Evolutionary conservation across 2,329 filamentous ascomycete species (phyloP).

Genomic region (Ophioceras dolichostomum): DNA sequence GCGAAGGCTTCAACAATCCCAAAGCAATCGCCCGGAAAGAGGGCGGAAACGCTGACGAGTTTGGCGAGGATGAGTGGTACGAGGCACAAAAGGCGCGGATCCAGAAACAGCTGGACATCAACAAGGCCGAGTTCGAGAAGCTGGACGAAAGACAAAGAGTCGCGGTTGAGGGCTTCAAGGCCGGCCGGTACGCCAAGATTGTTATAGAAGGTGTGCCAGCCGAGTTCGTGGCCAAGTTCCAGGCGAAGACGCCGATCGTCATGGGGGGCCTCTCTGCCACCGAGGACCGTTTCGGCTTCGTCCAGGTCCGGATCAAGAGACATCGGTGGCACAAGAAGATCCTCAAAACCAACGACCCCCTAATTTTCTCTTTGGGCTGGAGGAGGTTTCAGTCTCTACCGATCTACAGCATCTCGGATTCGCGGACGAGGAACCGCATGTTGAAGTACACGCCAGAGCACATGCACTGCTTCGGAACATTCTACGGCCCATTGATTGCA

Average conservation of each 20-base stretch:
- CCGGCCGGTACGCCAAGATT: constrained; percentile 86
- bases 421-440: constrained; percentile 88
- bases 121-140: constrained; percentile 81
- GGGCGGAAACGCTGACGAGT: constrained; percentile 60
- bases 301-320: constrained; percentile 92
- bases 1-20: constrained; percentile 89
- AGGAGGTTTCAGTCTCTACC: constrained; percentile 85
- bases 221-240: constrained; percentile 79
- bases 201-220: constrained; percentile 81
- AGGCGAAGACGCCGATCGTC: constrained; percentile 70
- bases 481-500: constrained; percentile 89
- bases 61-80: constrained; percentile 98
- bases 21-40: constrained; percentile 66
- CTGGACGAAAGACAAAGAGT: constrained; percentile 75
- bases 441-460: constrained; percentile 98
- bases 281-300: constrained; percentile 89
- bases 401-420: constrained; percentile 91
- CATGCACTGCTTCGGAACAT: constrained; percentile 96
- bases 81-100: constrained; percentile 90
- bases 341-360: constrained; percentile 91
- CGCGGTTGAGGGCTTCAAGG: constrained; percentile 79
- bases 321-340: constrained; percentile 99
- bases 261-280: constrained; percentile 87
- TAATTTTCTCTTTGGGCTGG: constrained; percentile 97
- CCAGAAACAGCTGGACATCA: constrained; percentile 94